Evolutionary conservation across 116 monocot genomes (phyloP).

Genomic region (Cymodocea nodosa): DNA sequence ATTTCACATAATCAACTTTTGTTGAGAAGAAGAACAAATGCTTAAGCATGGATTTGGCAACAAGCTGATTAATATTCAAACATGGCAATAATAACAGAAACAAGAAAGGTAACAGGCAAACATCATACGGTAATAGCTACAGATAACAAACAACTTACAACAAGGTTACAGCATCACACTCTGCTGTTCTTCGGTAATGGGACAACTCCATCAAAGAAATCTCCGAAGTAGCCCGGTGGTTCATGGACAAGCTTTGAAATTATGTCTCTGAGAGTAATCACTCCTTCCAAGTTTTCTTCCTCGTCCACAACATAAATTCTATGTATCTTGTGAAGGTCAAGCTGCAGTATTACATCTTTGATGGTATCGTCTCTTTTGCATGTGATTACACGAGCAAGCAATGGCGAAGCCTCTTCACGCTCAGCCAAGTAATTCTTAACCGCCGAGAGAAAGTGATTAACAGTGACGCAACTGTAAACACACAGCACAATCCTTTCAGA

Average conservation of each 20-base stretch:
- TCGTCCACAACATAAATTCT: constrained; percentile 68
- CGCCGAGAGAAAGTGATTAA: constrained; percentile 50
- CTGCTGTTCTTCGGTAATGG: constrained; percentile 64
- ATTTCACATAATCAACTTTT: too few relatives aligned
- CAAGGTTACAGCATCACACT: constrained; percentile 20
- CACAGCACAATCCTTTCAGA: background rate
- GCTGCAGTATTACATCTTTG: constrained; percentile 61
- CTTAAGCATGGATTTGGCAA: too few relatives aligned
- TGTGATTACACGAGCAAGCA: constrained; percentile 43
- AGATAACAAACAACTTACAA: too few relatives aligned
- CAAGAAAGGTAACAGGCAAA: too few relatives aligned
- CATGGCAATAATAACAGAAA: too few relatives aligned
- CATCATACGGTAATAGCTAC: too few relatives aligned
- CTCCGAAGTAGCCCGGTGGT: constrained; percentile 86
- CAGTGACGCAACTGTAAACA: constrained; percentile 54
- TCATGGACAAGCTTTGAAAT: constrained; percentile 91
- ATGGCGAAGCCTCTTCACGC: constrained; percentile 37
- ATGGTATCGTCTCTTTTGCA: constrained; percentile 58
- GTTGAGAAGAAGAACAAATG: too few relatives aligned
- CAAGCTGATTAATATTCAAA: too few relatives aligned
- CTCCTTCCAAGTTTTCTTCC: constrained; percentile 56
- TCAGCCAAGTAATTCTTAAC: constrained; percentile 36
- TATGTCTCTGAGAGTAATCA: constrained; percentile 86
- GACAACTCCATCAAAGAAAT: constrained; percentile 95
- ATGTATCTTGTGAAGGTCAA: constrained; percentile 63